A percentile compares a stretch with the other conserved stretches of the same genome.
These are phyloP conservation scores for Caloboletus firmus DNA, from an alignment of 1,284 basidiomycete species.

Conservation along the genomic window DNA sequence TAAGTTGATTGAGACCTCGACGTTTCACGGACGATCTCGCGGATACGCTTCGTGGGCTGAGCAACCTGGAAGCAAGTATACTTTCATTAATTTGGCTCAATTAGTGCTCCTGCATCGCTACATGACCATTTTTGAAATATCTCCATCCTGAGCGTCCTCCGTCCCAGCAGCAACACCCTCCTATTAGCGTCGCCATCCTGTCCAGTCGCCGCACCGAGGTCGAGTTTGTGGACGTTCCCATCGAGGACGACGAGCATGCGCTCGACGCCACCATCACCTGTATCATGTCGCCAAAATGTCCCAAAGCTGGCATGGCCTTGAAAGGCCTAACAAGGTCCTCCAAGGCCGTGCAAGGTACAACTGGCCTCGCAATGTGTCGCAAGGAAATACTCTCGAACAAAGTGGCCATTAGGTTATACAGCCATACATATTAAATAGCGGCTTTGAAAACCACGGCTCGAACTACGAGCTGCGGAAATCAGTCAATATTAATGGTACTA, in stretches of 20 bases:
- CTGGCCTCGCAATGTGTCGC: too few species aligned
- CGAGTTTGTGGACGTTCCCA: neutral
- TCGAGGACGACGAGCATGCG: conserved; percentile 11
- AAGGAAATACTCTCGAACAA: too few species aligned
- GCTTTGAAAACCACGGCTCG: conserved; percentile 4
- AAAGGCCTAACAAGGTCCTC: too few species aligned
- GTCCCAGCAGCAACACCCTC: neutral
- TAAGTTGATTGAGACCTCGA: too few species aligned
- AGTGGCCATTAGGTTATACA: too few species aligned
- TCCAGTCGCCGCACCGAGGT: neutral
- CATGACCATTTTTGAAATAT: conserved; percentile 13
- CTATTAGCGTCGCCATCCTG: neutral
- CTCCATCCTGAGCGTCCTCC: neutral
- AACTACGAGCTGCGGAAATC: neutral
- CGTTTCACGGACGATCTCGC: neutral
- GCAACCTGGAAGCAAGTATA: neutral
- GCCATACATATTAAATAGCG: too few species aligned
- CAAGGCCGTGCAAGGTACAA: too few species aligned
- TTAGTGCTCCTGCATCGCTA: conserved; percentile 1
- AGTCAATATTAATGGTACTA: neutral
- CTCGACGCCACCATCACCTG: conserved; percentile 4
- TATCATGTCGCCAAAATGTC: too few species aligned
- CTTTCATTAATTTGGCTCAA: neutral
- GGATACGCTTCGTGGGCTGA: neutral
- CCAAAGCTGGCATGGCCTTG: too few species aligned